Conservation (phyloP, 139 green algal genomes). For the Chlamydomonas schloesseri region DNA sequence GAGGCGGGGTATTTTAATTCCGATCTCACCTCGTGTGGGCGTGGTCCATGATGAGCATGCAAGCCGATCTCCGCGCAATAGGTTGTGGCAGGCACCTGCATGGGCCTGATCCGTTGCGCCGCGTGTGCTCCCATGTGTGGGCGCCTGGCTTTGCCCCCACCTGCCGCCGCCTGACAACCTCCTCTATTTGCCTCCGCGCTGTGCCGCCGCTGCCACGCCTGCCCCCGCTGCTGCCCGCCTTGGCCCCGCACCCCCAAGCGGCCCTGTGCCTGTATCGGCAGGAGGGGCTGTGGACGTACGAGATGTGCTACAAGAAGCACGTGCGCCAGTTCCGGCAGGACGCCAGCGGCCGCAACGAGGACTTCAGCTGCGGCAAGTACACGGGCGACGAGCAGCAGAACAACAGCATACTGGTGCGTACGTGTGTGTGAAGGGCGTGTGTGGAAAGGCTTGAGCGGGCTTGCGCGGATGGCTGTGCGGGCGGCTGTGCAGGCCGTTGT, state of each 20-base stretch:
- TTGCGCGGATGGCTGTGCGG: background rate
- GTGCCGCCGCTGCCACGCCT: background rate
- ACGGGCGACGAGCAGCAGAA: constrained; percentile 49
- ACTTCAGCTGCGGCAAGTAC: constrained; percentile 71
- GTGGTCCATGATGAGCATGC: too few species aligned
- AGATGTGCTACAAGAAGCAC: constrained; percentile 87
- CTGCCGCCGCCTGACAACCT: too few species aligned
- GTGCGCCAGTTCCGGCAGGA: constrained; percentile 83
- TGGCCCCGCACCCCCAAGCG: constrained; percentile 1
- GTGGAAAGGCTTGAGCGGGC: background rate
- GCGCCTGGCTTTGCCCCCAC: too few species aligned
- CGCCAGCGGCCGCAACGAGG: constrained; percentile 47
- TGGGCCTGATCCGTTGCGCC: too few species aligned
- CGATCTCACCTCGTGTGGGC: too few species aligned
- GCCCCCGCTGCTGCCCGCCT: background rate
- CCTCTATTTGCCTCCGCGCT: too few species aligned
- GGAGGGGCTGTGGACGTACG: constrained; percentile 93
- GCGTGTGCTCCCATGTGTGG: too few species aligned
- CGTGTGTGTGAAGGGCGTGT: background rate
- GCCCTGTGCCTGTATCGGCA: constrained; percentile 59
- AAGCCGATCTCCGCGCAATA: too few species aligned
- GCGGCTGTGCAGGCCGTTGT: too few species aligned
- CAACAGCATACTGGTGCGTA: constrained; percentile 57
- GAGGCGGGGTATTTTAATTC: too few species aligned
- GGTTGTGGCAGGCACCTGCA: too few species aligned